These are phyloP conservation scores for Talaromyces funiculosus DNA, from an alignment of 2,329 filamentous ascomycete genomes.

Conservation along the genomic window DNA sequence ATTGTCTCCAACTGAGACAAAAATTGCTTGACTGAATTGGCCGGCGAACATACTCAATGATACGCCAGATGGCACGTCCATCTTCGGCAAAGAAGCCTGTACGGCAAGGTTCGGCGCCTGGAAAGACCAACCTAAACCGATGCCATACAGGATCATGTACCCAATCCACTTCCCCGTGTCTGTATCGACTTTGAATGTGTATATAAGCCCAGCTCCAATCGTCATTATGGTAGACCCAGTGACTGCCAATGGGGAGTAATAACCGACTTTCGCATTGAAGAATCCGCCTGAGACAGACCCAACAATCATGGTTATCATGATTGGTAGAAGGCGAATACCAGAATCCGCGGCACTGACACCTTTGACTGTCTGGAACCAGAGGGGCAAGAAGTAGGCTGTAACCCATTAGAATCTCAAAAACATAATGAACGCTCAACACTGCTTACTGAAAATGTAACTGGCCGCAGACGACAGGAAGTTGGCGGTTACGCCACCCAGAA, in stretches of 20 bases:
- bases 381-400: constrained; percentile 22
- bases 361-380: constrained; percentile 28
- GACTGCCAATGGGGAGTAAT: background rate
- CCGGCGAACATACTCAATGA: background rate
- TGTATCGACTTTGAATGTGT: constrained; percentile 15
- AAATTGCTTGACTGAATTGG: background rate
- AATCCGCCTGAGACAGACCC: background rate
- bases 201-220: background rate
- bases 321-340: constrained; percentile 20
- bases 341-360: constrained; percentile 18
- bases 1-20: background rate
- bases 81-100: background rate
- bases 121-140: constrained; percentile 16
- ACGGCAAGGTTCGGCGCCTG: background rate
- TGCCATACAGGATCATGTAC: constrained; percentile 24
- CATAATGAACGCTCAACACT: too few species aligned
- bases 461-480: background rate
- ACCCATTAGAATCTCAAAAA: background rate
- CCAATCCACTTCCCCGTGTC: constrained; percentile 24
- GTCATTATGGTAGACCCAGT: background rate
- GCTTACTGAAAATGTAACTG: background rate
- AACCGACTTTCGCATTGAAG: background rate
- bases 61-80: background rate
- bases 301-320: constrained; percentile 17
- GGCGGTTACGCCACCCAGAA: background rate